Evolutionary conservation across 352 stramenopile species (phyloP).

Genomic region (Phytopythium chamaehyphon): DNA sequence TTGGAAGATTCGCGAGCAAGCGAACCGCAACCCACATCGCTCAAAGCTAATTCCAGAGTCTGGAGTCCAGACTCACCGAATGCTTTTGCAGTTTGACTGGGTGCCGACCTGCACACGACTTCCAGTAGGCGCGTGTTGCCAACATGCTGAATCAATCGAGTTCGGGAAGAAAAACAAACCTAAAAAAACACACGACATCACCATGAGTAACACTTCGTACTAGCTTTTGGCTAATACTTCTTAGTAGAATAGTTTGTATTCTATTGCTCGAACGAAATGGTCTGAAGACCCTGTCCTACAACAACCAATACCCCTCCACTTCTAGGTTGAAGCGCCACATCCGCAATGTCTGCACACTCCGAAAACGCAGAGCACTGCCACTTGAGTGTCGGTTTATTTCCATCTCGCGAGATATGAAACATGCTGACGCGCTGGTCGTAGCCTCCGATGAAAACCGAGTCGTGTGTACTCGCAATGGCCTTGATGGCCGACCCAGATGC

Average conservation of each 20-base stretch:
- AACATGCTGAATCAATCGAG: no score
- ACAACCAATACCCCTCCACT: conserved; percentile 40
- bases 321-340: conserved; percentile 34
- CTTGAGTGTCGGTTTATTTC: conserved; percentile 15
- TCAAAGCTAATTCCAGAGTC: no score
- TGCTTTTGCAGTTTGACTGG: no score
- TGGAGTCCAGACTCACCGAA: no score
- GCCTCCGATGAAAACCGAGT: conserved; percentile 56
- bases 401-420: conserved; percentile 30
- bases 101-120: no score
- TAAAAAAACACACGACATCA: no score
- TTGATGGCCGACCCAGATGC: conserved; percentile 84
- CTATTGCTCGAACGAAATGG: conserved; percentile 32
- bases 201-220: not conserved
- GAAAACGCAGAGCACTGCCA: conserved; percentile 65
- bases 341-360: conserved; percentile 79
- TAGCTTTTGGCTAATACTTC: not conserved
- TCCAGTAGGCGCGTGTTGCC: no score
- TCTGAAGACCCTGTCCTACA: conserved; percentile 78
- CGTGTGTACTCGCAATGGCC: conserved; percentile 34
- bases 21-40: no score
- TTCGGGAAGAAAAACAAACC: no score
- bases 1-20: no score
- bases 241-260: not conserved
- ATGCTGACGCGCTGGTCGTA: conserved; percentile 86